A percentile compares a stretch with the other conserved stretches of the same genome.
Conservation (phyloP, 2,329 filamentous ascomycete genomes). For the Penicillium sp. region DNA sequence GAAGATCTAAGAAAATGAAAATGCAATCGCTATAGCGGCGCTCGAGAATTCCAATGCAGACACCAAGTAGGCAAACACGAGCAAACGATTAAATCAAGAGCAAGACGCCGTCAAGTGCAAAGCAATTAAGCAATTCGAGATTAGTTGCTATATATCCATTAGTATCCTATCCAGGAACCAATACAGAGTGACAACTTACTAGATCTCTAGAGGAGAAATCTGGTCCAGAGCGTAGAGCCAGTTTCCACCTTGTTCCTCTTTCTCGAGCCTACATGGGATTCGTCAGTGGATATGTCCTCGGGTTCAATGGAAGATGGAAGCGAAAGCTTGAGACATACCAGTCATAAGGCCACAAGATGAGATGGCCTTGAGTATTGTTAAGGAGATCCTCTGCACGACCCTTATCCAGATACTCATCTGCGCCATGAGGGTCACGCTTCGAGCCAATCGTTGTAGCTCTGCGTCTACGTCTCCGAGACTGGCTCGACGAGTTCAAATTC, state of each 20-base stretch:
- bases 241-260: slow-evolving; percentile 87
- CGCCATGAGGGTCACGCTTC: slow-evolving; percentile 49
- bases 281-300: slow-evolving; percentile 10
- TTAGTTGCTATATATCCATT: slow-evolving; percentile 30
- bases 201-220: slow-evolving; percentile 94
- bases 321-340: slow-evolving; percentile 54
- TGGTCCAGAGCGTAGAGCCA: slow-evolving; percentile 97
- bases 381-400: slow-evolving; percentile 79
- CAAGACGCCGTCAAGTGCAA: slow-evolving; percentile 16
- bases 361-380: slow-evolving; percentile 76
- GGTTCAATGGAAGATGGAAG: background rate
- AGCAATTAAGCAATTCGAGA: slow-evolving; percentile 11
- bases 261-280: slow-evolving; percentile 59
- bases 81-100: background rate
- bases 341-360: slow-evolving; percentile 93
- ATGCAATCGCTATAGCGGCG: slow-evolving; percentile 13
- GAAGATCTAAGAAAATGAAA: slow-evolving; percentile 3
- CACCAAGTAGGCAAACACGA: background rate
- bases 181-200: slow-evolving; percentile 45
- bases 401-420: slow-evolving; percentile 72
- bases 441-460: slow-evolving; percentile 47
- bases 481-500: slow-evolving; percentile 37
- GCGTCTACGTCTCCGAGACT: slow-evolving; percentile 40
- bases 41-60: slow-evolving; percentile 5
- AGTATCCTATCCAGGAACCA: slow-evolving; percentile 8